Evolutionary conservation across 2,329 filamentous ascomycete genomes (phyloP).

Genomic region (Huntiella bhutanensis): DNA sequence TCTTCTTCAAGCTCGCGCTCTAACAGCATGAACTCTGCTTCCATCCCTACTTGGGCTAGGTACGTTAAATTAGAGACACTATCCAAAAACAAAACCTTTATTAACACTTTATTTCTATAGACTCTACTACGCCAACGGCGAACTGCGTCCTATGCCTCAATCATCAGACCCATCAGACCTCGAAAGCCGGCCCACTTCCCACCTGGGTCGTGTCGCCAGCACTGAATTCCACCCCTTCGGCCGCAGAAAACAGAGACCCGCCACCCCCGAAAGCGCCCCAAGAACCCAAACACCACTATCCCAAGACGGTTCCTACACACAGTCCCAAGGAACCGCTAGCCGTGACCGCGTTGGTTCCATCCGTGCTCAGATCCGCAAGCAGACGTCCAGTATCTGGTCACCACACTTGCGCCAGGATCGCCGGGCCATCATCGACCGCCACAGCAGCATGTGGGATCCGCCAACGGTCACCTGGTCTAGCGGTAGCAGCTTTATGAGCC

Average conservation of each 20-base stretch:
- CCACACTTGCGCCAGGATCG: conserved; percentile 51
- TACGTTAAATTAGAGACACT: conserved; percentile 15
- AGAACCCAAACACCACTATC: conserved; percentile 20
- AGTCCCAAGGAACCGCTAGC: background rate
- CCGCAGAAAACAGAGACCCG: conserved; percentile 20
- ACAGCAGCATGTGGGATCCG: conserved; percentile 44
- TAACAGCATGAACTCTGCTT: conserved; percentile 25
- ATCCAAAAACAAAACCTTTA: background rate
- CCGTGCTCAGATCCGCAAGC: conserved; percentile 19
- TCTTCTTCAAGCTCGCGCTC: conserved; percentile 31
- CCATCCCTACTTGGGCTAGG: conserved; percentile 36
- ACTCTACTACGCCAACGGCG: conserved; percentile 53
- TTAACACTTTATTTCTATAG: conserved; percentile 17
- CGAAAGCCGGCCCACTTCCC: conserved; percentile 28
- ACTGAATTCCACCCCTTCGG: conserved; percentile 25
- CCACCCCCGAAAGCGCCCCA: conserved; percentile 24
- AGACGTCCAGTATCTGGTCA: conserved; percentile 48
- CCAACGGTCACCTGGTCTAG: conserved; percentile 49
- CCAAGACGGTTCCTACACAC: conserved; percentile 2
- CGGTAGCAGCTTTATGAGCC: conserved; percentile 40
- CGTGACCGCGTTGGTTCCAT: conserved; percentile 6
- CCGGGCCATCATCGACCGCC: conserved; percentile 23
- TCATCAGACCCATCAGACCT: conserved; percentile 28
- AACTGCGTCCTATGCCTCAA: conserved; percentile 31
- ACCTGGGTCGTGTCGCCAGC: conserved; percentile 29